Conservation (phyloP, 2,329 filamentous ascomycete genomes). For the Colletotrichum sp. region DNA sequence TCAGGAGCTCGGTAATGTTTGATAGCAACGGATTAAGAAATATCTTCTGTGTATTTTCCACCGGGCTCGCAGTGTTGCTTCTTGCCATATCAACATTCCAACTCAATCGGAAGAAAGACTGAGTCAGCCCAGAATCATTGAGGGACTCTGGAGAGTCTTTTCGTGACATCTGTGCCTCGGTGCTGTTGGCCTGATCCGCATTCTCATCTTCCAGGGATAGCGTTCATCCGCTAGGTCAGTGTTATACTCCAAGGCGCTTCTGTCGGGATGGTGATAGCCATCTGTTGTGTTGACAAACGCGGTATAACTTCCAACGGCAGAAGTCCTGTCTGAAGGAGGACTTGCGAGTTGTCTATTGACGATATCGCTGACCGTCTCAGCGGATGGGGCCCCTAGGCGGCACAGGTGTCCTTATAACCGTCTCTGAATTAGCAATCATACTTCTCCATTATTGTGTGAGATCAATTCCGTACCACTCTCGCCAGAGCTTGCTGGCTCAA, state of each 20-base stretch:
- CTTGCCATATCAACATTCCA: slow-evolving; percentile 14
- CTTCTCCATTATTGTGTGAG: neutral
- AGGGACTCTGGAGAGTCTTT: neutral
- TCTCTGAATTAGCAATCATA: neutral
- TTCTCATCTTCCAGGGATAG: neutral
- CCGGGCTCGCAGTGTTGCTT: neutral
- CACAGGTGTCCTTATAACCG: neutral
- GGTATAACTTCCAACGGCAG: neutral
- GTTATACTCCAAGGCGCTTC: neutral
- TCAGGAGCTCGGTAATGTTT: neutral
- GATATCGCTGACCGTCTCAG: neutral
- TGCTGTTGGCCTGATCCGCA: neutral
- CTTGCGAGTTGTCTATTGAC: neutral
- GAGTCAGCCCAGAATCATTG: neutral
- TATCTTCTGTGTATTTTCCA: neutral
- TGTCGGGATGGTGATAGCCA: neutral
- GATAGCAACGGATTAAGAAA: neutral
- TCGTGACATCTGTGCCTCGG: neutral
- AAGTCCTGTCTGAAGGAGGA: neutral
- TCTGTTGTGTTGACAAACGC: neutral
- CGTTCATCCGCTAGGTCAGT: neutral
- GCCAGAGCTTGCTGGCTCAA: neutral
- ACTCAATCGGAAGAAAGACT: neutral
- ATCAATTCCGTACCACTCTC: too few relatives aligned
- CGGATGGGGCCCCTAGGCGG: neutral